A percentile compares a stretch with the other conserved stretches of the same genome.
Evolutionary conservation across 495 filamentous ascomycete species (phyloP).

Genomic region (Endocarpon pusillum): DNA sequence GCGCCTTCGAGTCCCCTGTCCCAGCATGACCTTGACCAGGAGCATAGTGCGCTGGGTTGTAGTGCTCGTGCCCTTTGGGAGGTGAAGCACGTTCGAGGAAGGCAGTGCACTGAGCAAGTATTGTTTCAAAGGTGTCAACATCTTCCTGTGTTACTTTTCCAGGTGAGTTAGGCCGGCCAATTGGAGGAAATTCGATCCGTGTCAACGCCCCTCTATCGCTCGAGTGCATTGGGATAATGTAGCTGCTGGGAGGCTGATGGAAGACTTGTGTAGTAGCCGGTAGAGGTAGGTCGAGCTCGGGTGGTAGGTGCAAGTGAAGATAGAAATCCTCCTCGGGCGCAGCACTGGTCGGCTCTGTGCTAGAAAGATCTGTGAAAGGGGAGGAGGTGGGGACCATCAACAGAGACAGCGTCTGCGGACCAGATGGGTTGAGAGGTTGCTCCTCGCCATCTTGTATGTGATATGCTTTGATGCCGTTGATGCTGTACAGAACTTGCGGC

Average conservation of each 20-base stretch:
- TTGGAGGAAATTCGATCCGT: conserved; percentile 66
- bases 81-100: conserved; percentile 66
- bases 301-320: conserved; percentile 78
- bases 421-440: conserved; percentile 61
- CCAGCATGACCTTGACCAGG: conserved; percentile 61
- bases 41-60: conserved; percentile 66
- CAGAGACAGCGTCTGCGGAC: conserved; percentile 74
- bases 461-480: conserved; percentile 69
- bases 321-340: conserved; percentile 82
- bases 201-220: conserved; percentile 80
- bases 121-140: conserved; percentile 91
- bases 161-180: conserved; percentile 43
- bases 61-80: conserved; percentile 33
- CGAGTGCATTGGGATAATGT: conserved; percentile 85
- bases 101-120: conserved; percentile 85
- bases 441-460: conserved; percentile 81
- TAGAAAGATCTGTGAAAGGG: conserved; percentile 43
- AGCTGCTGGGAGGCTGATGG: conserved; percentile 74
- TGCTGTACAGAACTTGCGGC: not conserved
- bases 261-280: conserved; percentile 91
- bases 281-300: conserved; percentile 80
- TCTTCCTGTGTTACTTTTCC: conserved; percentile 69
- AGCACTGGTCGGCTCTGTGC: conserved; percentile 34
- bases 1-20: conserved; percentile 25
- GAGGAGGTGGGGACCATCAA: conserved; percentile 85